Evolutionary conservation across 208 protist species (phyloP).

Genomic region (Trypanosoma avium): DNA sequence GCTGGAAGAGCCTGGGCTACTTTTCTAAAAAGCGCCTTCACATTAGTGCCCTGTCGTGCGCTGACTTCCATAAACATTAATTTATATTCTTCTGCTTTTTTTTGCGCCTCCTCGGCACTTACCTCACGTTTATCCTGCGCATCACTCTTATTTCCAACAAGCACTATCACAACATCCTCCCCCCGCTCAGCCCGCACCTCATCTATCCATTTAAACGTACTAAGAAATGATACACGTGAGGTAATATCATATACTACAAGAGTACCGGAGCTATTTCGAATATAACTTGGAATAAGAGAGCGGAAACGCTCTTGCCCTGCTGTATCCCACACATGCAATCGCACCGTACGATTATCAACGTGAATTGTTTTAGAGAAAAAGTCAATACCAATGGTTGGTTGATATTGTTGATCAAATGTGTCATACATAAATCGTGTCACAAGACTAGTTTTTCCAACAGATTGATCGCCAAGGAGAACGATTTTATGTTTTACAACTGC

Average conservation of each 20-base stretch:
- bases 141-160: conserved; percentile 98
- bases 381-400: conserved; percentile 99
- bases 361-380: conserved; percentile 98
- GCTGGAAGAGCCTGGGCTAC: conserved; percentile 57
- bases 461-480: conserved; percentile 97
- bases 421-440: conserved; percentile 99
- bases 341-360: conserved; percentile 63
- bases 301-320: conserved; percentile 94
- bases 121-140: conserved; percentile 58
- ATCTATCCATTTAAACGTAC: conserved; percentile 96
- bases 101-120: conserved; percentile 90
- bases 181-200: conserved; percentile 96
- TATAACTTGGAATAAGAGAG: conserved; percentile 94
- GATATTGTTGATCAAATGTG: conserved; percentile 93
- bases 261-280: conserved; percentile 96
- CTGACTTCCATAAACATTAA: conserved; percentile 96
- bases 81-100: conserved; percentile 89
- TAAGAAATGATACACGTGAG: conserved; percentile 92
- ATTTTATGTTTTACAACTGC: conserved; percentile 95
- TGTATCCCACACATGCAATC: conserved; percentile 94
- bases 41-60: conserved; percentile 86
- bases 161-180: conserved; percentile 94
- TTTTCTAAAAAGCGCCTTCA: conserved; percentile 78
- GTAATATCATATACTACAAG: conserved; percentile 99
- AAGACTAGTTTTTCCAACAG: conserved; percentile 97